A percentile compares a stretch with the other conserved stretches of the same genome.
These are phyloP conservation scores for Castanea crenata DNA, from an alignment of 306 rosid species.

Conservation along the genomic window DNA sequence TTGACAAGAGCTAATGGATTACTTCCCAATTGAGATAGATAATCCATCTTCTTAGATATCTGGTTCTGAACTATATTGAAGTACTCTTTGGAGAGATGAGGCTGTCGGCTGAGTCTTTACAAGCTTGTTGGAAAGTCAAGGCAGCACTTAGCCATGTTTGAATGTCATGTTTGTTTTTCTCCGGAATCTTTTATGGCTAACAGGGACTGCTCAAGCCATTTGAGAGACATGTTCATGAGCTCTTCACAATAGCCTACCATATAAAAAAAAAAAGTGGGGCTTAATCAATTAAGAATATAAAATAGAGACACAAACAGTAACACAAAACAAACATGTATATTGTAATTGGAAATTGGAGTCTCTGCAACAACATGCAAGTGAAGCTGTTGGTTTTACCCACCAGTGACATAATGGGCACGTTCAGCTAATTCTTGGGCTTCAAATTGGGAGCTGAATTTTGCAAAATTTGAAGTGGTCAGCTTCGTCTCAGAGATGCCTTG, in stretches of 20 bases:
- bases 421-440: slow-evolving; percentile 13
- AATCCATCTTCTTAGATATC: slow-evolving; percentile 35
- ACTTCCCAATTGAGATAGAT: slow-evolving; percentile 40
- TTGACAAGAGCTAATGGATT: slow-evolving; percentile 47
- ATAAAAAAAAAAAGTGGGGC: not conserved
- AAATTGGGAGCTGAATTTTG: slow-evolving; percentile 19
- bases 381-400: slow-evolving; percentile 7
- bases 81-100: not conserved
- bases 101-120: slow-evolving; percentile 34
- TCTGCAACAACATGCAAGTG: too few relatives aligned
- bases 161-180: slow-evolving; percentile 37
- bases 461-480: slow-evolving; percentile 16
- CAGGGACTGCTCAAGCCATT: slow-evolving; percentile 36
- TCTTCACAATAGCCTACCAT: slow-evolving; percentile 40
- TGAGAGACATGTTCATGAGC: slow-evolving; percentile 39
- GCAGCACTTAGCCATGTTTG: slow-evolving; percentile 63
- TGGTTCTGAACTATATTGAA: slow-evolving; percentile 13
- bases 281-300: not conserved
- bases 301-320: not conserved
- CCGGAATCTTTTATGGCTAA: slow-evolving; percentile 26
- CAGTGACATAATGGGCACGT: slow-evolving; percentile 22
- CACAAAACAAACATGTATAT: not conserved
- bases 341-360: too few relatives aligned
- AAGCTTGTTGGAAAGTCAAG: slow-evolving; percentile 46
- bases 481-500: slow-evolving; percentile 40